These are phyloP conservation scores for Myxozyma monticola DNA, from an alignment of 805 yeast species.

Conservation along the genomic window DNA sequence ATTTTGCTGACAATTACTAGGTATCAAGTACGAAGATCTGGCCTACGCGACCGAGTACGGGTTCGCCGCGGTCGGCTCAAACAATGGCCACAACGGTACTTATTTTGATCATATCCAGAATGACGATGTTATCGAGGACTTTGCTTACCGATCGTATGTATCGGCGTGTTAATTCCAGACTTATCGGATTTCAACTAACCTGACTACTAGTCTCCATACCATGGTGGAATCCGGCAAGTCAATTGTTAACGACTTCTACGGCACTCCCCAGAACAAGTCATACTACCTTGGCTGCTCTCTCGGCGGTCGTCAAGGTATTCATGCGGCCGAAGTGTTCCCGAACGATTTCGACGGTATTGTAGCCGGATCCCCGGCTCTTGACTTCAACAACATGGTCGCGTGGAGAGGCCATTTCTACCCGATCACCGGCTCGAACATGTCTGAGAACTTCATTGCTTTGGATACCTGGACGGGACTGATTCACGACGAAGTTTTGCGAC, in stretches of 20 bases:
- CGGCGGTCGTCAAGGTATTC: slow-evolving; percentile 14
- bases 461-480: slow-evolving; percentile 1
- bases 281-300: slow-evolving; percentile 17
- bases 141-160: slow-evolving; percentile 6
- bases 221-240: slow-evolving; percentile 6
- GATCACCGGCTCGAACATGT: background rate
- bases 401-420: slow-evolving; percentile 5
- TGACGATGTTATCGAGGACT: slow-evolving; percentile 3
- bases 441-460: background rate
- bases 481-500: slow-evolving; percentile 1
- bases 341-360: slow-evolving; percentile 18
- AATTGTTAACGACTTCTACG: slow-evolving; percentile 8
- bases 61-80: slow-evolving; percentile 5
- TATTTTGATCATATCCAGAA: slow-evolving; percentile 3
- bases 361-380: slow-evolving; percentile 17
- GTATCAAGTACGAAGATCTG: slow-evolving; percentile 8
- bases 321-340: slow-evolving; percentile 6
- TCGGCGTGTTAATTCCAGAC: no score
- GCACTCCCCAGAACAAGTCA: slow-evolving; percentile 2
- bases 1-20: background rate
- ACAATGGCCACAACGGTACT: slow-evolving; percentile 6
- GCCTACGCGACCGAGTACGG: slow-evolving; percentile 7
- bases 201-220: slow-evolving; percentile 2
- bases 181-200: no score
- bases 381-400: background rate